phyloP scores from a whole-genome alignment of 768 basidiomycete genomes.

The Termitomyces sp. region DNA sequence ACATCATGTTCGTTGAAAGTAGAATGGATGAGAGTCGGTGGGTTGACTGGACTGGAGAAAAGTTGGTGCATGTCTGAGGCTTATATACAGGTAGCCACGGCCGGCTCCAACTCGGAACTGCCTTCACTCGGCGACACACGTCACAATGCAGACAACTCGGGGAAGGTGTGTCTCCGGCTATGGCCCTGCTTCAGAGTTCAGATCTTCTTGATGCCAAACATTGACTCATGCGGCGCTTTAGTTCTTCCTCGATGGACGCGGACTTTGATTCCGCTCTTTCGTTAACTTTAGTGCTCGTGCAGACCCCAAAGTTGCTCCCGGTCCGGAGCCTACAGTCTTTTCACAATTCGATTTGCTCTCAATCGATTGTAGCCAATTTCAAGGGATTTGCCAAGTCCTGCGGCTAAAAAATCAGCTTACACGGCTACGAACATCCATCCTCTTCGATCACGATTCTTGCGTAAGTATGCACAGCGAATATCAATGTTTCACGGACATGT shows the following conservation, averaged over 20 bases:
- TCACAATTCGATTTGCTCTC: not conserved
- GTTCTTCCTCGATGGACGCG: slow-evolving; percentile 2
- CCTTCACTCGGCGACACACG: not conserved
- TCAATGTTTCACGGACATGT: not conserved
- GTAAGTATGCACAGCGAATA: not conserved
- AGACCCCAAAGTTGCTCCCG: not conserved
- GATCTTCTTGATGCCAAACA: slow-evolving; percentile 1
- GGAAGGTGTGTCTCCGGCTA: slow-evolving; percentile 10
- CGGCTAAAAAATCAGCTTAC: slow-evolving; percentile 6
- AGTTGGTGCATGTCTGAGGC: slow-evolving; percentile 4
- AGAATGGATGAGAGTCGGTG: not conserved
- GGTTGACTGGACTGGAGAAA: slow-evolving; percentile 5
- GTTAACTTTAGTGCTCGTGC: slow-evolving; percentile 5
- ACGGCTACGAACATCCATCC: not conserved
- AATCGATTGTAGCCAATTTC: slow-evolving; percentile 7
- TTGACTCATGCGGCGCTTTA: not conserved
- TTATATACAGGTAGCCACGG: slow-evolving; percentile 10
- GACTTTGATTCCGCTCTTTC: slow-evolving; percentile 14
- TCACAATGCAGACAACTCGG: slow-evolving; percentile 3
- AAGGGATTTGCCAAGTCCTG: slow-evolving; percentile 7
- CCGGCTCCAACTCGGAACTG: slow-evolving; percentile 11
- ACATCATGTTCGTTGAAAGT: slow-evolving; percentile 12
- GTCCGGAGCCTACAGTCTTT: not conserved
- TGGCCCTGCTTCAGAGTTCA: not conserved
- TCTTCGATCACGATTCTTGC: slow-evolving; percentile 3